Percentiles rank a stretch among this genome's conserved stretches.
These are phyloP conservation scores for Blastobotrys mokoenaii DNA, from an alignment of 805 yeast species.

Conservation along the genomic window DNA sequence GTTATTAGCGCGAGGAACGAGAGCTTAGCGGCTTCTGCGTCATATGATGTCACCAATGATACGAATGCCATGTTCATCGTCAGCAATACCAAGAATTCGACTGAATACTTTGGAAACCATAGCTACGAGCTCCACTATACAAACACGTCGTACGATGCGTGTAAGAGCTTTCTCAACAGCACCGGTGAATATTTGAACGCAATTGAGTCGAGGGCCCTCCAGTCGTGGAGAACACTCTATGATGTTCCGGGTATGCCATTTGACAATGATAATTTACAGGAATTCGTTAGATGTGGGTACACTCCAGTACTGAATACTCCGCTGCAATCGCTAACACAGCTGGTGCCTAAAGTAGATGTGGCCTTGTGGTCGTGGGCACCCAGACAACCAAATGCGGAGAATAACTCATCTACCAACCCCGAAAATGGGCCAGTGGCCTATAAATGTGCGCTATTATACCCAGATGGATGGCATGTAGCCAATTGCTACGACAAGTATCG, in stretches of 20 bases:
- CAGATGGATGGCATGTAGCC: constrained; percentile 52
- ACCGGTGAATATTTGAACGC: constrained; percentile 6
- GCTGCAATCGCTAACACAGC: constrained; percentile 9
- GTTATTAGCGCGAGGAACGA: constrained; percentile 1
- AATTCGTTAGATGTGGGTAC: constrained; percentile 47
- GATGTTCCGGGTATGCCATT: constrained; percentile 35
- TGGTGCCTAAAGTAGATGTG: constrained; percentile 15
- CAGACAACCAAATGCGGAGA: constrained; percentile 38
- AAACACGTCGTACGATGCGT: not conserved
- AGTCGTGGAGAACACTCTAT: constrained; percentile 33
- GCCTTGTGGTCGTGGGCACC: constrained; percentile 68
- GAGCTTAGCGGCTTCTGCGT: not conserved
- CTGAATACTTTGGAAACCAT: not conserved
- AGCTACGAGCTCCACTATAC: not conserved
- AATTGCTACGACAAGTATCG: constrained; percentile 52
- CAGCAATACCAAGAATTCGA: constrained; percentile 8
- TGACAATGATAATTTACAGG: constrained; percentile 30
- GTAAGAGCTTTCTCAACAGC: too few species aligned
- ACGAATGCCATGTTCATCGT: not conserved
- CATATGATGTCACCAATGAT: constrained; percentile 2
- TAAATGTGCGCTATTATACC: constrained; percentile 37
- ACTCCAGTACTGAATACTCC: constrained; percentile 53
- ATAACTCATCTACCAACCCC: constrained; percentile 9
- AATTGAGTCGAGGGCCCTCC: constrained; percentile 11
- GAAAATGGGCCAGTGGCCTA: constrained; percentile 26